phyloP scores from a whole-genome alignment of 345 rosid genomes.

The Litchi chinensis region DNA sequence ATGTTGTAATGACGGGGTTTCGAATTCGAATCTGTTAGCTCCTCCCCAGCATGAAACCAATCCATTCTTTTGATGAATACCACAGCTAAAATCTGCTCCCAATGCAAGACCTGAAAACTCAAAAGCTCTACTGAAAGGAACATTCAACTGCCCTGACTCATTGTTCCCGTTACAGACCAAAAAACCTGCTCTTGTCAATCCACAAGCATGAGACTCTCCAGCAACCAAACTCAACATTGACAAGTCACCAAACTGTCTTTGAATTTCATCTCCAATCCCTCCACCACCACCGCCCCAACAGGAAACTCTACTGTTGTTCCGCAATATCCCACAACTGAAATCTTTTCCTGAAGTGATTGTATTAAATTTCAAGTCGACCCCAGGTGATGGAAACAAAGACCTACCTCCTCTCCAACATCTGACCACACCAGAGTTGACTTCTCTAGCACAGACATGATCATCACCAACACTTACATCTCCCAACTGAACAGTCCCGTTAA shows the following conservation, averaged over 20 bases:
- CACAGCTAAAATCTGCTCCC: slow-evolving; percentile 52
- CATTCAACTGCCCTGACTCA: slow-evolving; percentile 38
- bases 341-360: slow-evolving; percentile 56
- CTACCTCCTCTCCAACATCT: slow-evolving; percentile 59
- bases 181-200: slow-evolving; percentile 35
- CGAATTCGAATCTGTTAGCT: slow-evolving; percentile 20
- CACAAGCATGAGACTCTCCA: slow-evolving; percentile 60
- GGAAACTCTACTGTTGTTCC: slow-evolving; percentile 32
- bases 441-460: slow-evolving; percentile 58
- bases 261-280: slow-evolving; percentile 35
- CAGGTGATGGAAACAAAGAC: slow-evolving; percentile 42
- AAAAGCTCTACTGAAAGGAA: slow-evolving; percentile 43
- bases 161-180: slow-evolving; percentile 53
- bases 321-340: slow-evolving; percentile 56
- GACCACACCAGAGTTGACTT: slow-evolving; percentile 39
- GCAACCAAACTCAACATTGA: slow-evolving; percentile 48
- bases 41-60: slow-evolving; percentile 59
- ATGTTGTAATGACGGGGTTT: slow-evolving; percentile 6
- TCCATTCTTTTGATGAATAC: slow-evolving; percentile 41
- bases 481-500: slow-evolving; percentile 29
- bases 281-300: slow-evolving; percentile 50
- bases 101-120: slow-evolving; percentile 46
- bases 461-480: slow-evolving; percentile 52
- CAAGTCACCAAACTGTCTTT: slow-evolving; percentile 39
- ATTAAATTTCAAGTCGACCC: slow-evolving; percentile 29